phyloP scores from a whole-genome alignment of 2,329 filamentous ascomycete genomes.

The Nigrospora oryzae region DNA sequence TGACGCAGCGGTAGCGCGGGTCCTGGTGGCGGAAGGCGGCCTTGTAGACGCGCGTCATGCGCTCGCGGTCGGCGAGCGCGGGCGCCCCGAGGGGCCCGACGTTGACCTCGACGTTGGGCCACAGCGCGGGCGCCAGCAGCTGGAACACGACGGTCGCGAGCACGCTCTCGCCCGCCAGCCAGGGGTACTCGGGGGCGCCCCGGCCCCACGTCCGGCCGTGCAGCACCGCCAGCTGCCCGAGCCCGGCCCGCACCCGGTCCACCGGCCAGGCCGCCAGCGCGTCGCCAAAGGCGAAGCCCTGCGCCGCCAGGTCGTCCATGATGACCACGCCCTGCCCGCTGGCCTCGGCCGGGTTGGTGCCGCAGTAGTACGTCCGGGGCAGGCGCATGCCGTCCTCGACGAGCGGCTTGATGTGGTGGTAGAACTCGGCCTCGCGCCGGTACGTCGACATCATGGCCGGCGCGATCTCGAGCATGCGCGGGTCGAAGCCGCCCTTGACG shows the following conservation, averaged over 20 bases:
- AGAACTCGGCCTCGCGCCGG: conserved; percentile 7
- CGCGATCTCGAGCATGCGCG: conserved; percentile 4
- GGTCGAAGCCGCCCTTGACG: conserved; percentile 9
- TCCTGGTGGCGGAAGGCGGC: conserved; percentile 13
- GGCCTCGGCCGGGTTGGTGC: background rate
- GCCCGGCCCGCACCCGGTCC: conserved; percentile 7
- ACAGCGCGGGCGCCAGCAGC: conserved; percentile 5
- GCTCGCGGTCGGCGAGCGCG: conserved; percentile 11
- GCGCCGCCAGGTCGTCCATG: conserved; percentile 5
- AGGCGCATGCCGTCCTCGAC: background rate
- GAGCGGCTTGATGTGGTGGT: conserved; percentile 2
- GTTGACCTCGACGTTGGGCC: conserved; percentile 3
- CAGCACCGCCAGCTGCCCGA: conserved; percentile 19
- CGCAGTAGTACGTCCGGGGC: background rate
- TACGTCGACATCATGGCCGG: conserved; percentile 4
- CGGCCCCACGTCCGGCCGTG: conserved; percentile 8
- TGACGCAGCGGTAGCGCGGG: conserved; percentile 15
- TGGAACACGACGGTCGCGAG: conserved; percentile 8
- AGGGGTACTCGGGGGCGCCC: conserved; percentile 10
- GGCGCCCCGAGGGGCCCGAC: conserved; percentile 1
- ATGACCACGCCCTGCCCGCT: conserved; percentile 5
- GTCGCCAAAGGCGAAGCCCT: conserved; percentile 6
- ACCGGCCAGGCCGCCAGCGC: conserved; percentile 5
- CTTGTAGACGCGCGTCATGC: conserved; percentile 11
- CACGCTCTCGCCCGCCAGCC: conserved; percentile 5